phyloP scores from a whole-genome alignment of 441 rosid genomes.

The Populus hybrid region DNA sequence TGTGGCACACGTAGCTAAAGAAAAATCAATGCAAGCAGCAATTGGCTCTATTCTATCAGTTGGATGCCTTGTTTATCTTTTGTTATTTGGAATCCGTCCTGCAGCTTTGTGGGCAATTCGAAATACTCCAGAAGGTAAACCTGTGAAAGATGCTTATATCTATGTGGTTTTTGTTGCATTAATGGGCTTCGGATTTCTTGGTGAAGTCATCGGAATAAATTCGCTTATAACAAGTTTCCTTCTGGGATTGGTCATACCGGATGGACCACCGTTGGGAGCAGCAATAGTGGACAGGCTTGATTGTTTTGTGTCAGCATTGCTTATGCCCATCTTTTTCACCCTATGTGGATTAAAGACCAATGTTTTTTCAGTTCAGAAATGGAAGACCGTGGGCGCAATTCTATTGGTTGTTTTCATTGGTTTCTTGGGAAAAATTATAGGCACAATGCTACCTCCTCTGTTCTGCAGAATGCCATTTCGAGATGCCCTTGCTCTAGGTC shows the following conservation, averaged over 20 bases:
- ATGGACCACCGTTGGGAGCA: constrained; percentile 43
- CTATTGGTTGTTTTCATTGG: constrained; percentile 13
- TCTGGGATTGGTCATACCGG: constrained; percentile 37
- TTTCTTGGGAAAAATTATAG: constrained; percentile 28
- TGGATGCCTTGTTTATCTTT: constrained; percentile 6
- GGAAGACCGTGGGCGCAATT: constrained; percentile 20
- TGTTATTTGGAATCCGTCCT: constrained; percentile 30
- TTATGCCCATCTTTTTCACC: constrained; percentile 36
- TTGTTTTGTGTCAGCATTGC: constrained; percentile 27
- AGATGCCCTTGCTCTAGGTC: constrained; percentile 37
- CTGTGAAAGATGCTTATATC: constrained; percentile 33
- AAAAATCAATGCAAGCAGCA: constrained; percentile 19
- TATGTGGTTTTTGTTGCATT: no score
- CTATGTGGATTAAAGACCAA: constrained; percentile 30
- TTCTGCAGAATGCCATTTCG: constrained; percentile 30
- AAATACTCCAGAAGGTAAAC: constrained; percentile 35
- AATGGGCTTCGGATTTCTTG: background rate
- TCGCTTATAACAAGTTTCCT: constrained; percentile 23
- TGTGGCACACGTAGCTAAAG: constrained; percentile 5
- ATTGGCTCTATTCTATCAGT: constrained; percentile 21
- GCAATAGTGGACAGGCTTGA: constrained; percentile 38
- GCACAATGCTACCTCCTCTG: constrained; percentile 29
- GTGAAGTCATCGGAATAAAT: constrained; percentile 29
- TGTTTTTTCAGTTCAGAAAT: constrained; percentile 25
- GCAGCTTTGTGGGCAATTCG: constrained; percentile 31